Percentiles rank a stretch among this genome's conserved stretches.
Evolutionary conservation across 2,329 filamentous ascomycete genomes (phyloP).

Genomic region (Alternaria gansuensis): DNA sequence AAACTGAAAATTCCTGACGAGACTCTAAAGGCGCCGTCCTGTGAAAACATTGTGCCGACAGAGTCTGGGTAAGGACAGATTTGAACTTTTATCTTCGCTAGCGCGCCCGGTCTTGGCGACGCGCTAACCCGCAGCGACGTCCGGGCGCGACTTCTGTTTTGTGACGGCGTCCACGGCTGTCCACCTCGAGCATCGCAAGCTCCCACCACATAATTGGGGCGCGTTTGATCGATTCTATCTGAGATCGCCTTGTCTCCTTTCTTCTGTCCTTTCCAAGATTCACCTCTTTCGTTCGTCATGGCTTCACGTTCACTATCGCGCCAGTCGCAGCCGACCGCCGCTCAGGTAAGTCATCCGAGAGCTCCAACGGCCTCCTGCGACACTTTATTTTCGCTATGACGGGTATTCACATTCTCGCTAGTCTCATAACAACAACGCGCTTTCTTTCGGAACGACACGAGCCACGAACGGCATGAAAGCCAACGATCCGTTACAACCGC

Average conservation of each 20-base stretch:
- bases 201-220: conserved; percentile 7
- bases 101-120: conserved; percentile 28
- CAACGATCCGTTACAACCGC: conserved; percentile 63
- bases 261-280: background rate
- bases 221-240: background rate
- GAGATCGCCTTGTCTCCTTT: conserved; percentile 7
- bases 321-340: conserved; percentile 36
- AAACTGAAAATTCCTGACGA: conserved; percentile 92
- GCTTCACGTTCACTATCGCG: conserved; percentile 39
- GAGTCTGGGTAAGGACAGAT: conserved; percentile 13
- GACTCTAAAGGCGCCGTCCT: conserved; percentile 95
- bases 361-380: conserved; percentile 1
- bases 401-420: conserved; percentile 9
- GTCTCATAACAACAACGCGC: conserved; percentile 25
- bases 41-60: conserved; percentile 70
- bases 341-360: conserved; percentile 35
- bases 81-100: conserved; percentile 33
- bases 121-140: conserved; percentile 21
- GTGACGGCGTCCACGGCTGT: conserved; percentile 22
- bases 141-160: conserved; percentile 40
- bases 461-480: conserved; percentile 24
- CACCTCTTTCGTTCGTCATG: conserved; percentile 26
- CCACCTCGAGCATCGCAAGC: conserved; percentile 17
- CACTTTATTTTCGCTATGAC: background rate
- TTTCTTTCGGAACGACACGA: conserved; percentile 28